Conservation (phyloP, 2,329 filamentous ascomycete genomes). For the Cordyceps cateniannulata region DNA sequence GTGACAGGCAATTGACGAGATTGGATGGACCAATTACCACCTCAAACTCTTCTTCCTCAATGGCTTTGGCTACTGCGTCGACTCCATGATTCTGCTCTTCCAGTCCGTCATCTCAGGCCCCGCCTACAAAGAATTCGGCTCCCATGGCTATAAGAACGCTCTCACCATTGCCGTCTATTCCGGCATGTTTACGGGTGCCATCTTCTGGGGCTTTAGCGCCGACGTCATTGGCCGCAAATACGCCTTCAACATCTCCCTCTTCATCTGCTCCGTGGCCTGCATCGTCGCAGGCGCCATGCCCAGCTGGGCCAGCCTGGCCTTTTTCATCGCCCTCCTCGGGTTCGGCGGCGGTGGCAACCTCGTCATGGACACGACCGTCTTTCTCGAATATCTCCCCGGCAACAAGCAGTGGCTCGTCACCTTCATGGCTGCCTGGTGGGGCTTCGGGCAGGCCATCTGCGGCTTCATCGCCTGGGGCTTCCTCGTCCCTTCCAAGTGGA, state of each 20-base stretch:
- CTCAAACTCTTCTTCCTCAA: constrained; percentile 56
- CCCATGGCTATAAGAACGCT: constrained; percentile 46
- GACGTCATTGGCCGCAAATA: constrained; percentile 62
- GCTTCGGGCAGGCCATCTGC: constrained; percentile 42
- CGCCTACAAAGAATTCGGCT: constrained; percentile 53
- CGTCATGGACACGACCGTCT: constrained; percentile 45
- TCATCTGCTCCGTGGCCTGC: constrained; percentile 50
- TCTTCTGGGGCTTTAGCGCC: constrained; percentile 63
- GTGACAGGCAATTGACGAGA: constrained; percentile 45
- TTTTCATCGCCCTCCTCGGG: constrained; percentile 56
- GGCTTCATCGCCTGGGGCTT: constrained; percentile 40
- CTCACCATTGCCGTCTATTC: constrained; percentile 57
- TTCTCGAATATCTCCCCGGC: constrained; percentile 44
- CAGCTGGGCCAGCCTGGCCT: constrained; percentile 57
- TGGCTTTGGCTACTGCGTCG: constrained; percentile 50
- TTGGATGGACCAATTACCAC: constrained; percentile 55
- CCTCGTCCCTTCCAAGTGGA: constrained; percentile 42
- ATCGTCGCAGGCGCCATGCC: constrained; percentile 62
- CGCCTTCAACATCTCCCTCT: constrained; percentile 62
- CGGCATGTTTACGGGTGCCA: constrained; percentile 47
- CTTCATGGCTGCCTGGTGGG: constrained; percentile 43
- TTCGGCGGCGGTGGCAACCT: constrained; percentile 53
- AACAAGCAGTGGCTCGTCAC: constrained; percentile 42
- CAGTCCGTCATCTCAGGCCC: constrained; percentile 56
- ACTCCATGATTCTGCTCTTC: constrained; percentile 43